Conservation (phyloP, 192 early-diverging fungal genomes). For the Entrophospora sp. region DNA sequence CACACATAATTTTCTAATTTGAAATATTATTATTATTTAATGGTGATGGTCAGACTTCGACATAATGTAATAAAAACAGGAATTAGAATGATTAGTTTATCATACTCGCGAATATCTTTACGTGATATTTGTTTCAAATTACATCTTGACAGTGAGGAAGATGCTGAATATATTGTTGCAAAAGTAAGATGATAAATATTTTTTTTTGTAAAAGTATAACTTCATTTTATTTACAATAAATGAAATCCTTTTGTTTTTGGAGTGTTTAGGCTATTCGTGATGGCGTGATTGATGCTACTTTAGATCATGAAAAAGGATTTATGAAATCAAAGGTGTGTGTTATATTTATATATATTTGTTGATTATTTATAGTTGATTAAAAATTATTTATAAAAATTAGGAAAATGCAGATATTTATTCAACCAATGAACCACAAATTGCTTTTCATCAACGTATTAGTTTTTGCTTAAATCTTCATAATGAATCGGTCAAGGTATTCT, state of each 20-base stretch:
- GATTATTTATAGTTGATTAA: not conserved
- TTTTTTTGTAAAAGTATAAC: no score
- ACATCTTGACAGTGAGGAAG: slow-evolving; percentile 95
- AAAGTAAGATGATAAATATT: no score
- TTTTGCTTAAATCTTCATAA: slow-evolving; percentile 96
- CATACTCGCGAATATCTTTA: slow-evolving; percentile 90
- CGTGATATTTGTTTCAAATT: slow-evolving; percentile 96
- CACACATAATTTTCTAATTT: no score
- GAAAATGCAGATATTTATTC: slow-evolving; percentile 93
- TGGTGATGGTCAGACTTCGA: slow-evolving; percentile 84
- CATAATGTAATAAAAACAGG: slow-evolving; percentile 99
- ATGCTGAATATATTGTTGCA: slow-evolving; percentile 97
- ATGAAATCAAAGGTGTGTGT: slow-evolving; percentile 69
- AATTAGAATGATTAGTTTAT: no score
- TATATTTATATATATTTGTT: not conserved
- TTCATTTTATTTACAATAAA: no score
- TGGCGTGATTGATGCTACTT: slow-evolving; percentile 95
- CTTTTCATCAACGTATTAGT: slow-evolving; percentile 88
- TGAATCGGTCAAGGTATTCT: slow-evolving; percentile 77
- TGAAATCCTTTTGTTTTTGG: no score
- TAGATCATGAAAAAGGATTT: slow-evolving; percentile 87
- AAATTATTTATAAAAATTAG: no score
- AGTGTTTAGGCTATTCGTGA: slow-evolving; percentile 76
- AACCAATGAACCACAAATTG: slow-evolving; percentile 91
- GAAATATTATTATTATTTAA: no score